Conservation (phyloP, 257 asterid genomes). For the Nicotiana noctiflora region DNA sequence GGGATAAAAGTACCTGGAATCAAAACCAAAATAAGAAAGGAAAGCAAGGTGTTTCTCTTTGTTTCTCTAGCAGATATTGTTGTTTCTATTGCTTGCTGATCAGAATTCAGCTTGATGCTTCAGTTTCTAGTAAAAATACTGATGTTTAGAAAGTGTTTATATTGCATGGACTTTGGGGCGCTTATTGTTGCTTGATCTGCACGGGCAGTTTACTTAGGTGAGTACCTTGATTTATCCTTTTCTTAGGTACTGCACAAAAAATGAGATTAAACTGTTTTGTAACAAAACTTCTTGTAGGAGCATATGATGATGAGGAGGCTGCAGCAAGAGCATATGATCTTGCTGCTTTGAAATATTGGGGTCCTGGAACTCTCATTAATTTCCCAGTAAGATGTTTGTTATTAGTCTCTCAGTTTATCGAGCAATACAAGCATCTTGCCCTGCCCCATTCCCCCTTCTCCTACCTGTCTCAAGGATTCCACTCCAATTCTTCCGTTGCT, state of each 20-base stretch:
- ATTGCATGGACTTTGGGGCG: slow-evolving; percentile 30
- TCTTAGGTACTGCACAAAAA: slow-evolving; percentile 6
- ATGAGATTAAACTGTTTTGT: neutral
- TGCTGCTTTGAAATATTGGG: slow-evolving; percentile 97
- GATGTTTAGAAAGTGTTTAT: slow-evolving; percentile 21
- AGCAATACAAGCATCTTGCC: neutral
- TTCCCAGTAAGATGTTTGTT: slow-evolving; percentile 64
- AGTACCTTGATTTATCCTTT: slow-evolving; percentile 30
- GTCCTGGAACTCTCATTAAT: slow-evolving; percentile 95
- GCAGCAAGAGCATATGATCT: slow-evolving; percentile 99
- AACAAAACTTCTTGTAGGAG: slow-evolving; percentile 45
- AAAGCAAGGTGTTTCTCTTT: slow-evolving; percentile 66
- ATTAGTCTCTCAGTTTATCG: neutral
- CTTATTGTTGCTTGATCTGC: slow-evolving; percentile 24
- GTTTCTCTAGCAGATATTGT: neutral
- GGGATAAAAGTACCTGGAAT: slow-evolving; percentile 99
- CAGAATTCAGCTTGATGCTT: slow-evolving; percentile 6
- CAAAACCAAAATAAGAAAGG: slow-evolving; percentile 97
- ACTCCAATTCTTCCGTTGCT: neutral
- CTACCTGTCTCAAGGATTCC: neutral
- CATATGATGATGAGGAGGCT: slow-evolving; percentile 98
- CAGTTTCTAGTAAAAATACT: slow-evolving; percentile 23
- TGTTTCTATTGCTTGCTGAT: slow-evolving; percentile 5
- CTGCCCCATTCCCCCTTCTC: neutral
- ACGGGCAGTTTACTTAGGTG: slow-evolving; percentile 88